phyloP scores from a whole-genome alignment of 202 grass and related monocot genomes.

The Carex sylvatica region DNA sequence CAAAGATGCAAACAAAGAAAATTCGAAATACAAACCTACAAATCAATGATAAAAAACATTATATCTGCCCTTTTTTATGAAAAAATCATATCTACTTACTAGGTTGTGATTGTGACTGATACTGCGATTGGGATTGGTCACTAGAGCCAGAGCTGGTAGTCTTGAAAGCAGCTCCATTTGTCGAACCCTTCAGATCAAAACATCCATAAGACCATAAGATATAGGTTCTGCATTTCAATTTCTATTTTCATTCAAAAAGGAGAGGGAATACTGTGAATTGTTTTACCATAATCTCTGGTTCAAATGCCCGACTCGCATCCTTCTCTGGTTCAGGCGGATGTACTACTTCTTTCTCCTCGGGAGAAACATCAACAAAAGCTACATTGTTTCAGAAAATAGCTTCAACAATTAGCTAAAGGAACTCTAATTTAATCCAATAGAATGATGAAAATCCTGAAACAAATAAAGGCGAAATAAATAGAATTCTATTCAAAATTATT shows the following conservation, averaged over 20 bases:
- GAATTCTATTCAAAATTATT: no score
- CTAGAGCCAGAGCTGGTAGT: slow-evolving; percentile 42
- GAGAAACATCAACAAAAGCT: slow-evolving; percentile 98
- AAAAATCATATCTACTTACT: slow-evolving; percentile 39
- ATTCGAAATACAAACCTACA: background rate
- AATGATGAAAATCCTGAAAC: background rate
- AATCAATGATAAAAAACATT: background rate
- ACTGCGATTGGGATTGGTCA: slow-evolving; percentile 46
- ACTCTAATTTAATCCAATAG: background rate
- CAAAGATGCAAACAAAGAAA: background rate
- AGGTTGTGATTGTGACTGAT: slow-evolving; percentile 25
- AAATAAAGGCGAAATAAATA: no score
- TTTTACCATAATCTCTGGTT: slow-evolving; percentile 49
- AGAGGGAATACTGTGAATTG: slow-evolving; percentile 16
- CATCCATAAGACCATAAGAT: slow-evolving; percentile 7
- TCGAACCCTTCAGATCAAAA: slow-evolving; percentile 45
- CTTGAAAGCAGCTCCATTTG: slow-evolving; percentile 79
- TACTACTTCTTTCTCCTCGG: slow-evolving; percentile 63
- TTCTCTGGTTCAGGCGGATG: slow-evolving; percentile 50
- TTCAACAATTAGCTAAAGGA: slow-evolving; percentile 1
- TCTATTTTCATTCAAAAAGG: slow-evolving; percentile 20
- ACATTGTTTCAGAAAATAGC: slow-evolving; percentile 25
- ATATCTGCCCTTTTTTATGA: no score
- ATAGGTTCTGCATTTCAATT: slow-evolving; percentile 12
- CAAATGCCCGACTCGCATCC: slow-evolving; percentile 33